phyloP scores from a whole-genome alignment of 768 basidiomycete species.

The Lactarius deliciosus region DNA sequence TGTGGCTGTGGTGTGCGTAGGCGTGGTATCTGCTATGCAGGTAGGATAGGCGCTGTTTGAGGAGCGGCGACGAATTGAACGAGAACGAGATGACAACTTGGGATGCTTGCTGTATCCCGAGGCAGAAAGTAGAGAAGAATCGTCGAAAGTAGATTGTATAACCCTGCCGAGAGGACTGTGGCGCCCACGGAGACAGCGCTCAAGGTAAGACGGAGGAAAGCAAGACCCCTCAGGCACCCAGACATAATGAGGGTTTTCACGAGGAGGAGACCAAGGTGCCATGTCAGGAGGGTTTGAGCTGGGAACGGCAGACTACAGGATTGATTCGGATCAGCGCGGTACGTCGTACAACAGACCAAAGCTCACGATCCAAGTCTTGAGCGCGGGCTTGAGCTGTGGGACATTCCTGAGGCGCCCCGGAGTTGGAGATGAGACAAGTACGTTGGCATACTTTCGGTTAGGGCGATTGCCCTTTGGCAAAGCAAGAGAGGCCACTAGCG shows the following conservation, averaged over 20 bases:
- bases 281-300: conserved; percentile 22
- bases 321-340: conserved; percentile 3
- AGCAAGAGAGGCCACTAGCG: conserved; percentile 25
- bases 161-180: not conserved
- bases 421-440: conserved; percentile 29
- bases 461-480: conserved; percentile 20
- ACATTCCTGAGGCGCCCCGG: conserved; percentile 23
- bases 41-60: conserved; percentile 13
- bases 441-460: conserved; percentile 17
- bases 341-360: not conserved
- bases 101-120: conserved; percentile 1
- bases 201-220: conserved; percentile 28
- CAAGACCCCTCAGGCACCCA: conserved; percentile 30
- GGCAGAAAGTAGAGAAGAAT: conserved; percentile 11
- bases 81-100: conserved; percentile 12
- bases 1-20: conserved; percentile 2
- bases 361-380: conserved; percentile 30
- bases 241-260: conserved; percentile 13
- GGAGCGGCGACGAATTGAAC: conserved; percentile 22
- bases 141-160: not conserved
- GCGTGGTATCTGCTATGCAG: conserved; percentile 2
- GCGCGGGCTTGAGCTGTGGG: conserved; percentile 23
- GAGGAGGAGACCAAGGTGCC: conserved; percentile 29
- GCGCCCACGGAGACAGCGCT: conserved; percentile 12
- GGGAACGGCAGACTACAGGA: conserved; percentile 15